phyloP scores from a whole-genome alignment of 2,329 filamentous ascomycete genomes.

The Neopestalotiopsis clavispora region DNA sequence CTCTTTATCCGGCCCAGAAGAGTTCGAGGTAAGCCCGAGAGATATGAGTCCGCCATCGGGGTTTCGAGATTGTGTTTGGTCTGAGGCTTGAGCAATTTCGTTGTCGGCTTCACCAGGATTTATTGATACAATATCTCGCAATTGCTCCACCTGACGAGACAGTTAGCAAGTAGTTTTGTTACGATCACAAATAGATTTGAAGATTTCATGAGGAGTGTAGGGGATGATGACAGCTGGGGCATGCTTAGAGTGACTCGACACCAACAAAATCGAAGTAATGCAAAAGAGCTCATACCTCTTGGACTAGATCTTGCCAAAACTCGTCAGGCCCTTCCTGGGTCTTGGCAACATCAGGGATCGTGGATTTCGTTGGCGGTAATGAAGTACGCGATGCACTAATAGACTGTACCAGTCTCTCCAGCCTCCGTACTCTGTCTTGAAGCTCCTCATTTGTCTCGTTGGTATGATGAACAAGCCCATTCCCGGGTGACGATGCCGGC shows the following conservation, averaged over 20 bases:
- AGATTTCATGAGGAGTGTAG: neutral
- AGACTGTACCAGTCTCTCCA: neutral
- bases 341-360: neutral
- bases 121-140: neutral
- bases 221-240: neutral
- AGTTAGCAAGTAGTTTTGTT: neutral
- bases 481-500: neutral
- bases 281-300: slow-evolving; percentile 1
- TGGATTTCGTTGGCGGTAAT: neutral
- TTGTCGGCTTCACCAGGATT: slow-evolving; percentile 1
- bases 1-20: neutral
- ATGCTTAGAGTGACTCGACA: no score
- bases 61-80: neutral
- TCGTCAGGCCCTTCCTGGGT: slow-evolving; percentile 8
- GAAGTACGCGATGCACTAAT: neutral
- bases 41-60: neutral
- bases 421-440: neutral
- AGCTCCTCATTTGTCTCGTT: slow-evolving; percentile 6
- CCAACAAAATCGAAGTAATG: neutral
- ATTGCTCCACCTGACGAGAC: slow-evolving; percentile 1
- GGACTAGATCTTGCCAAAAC: slow-evolving; percentile 9
- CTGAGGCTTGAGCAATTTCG: slow-evolving; percentile 6
- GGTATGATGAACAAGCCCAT: no score
- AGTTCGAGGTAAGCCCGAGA: neutral
- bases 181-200: neutral